Evolutionary conservation across 129 eudicot species (phyloP).

Genomic region (Flaveria brownii): DNA sequence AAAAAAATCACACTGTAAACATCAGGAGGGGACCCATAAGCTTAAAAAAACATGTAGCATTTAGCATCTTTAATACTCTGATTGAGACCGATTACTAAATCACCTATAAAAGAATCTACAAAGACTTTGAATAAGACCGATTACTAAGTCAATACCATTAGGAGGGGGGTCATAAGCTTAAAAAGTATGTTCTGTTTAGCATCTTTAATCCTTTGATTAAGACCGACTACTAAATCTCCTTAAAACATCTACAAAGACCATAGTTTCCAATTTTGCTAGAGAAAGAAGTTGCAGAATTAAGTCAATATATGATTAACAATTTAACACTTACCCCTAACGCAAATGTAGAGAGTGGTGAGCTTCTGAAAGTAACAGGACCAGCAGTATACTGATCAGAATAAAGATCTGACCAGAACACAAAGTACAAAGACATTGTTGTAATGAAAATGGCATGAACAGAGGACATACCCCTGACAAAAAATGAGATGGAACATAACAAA

Average conservation of each 20-base stretch:
- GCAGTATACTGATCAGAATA: conserved; percentile 50
- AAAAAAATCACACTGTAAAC: conserved; percentile 29
- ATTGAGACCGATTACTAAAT: neutral
- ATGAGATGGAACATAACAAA: neutral
- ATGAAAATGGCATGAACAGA: conserved; percentile 82
- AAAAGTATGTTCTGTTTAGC: conserved; percentile 1
- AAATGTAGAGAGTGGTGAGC: conserved; percentile 70
- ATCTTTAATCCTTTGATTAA: neutral
- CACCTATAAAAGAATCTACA: neutral
- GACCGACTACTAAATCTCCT: neutral
- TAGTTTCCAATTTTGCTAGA: conserved; percentile 8
- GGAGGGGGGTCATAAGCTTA: neutral
- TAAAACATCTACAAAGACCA: neutral
- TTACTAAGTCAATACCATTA: neutral
- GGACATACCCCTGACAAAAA: conserved; percentile 76
- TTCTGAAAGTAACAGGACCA: conserved; percentile 62
- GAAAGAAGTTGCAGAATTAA: conserved; percentile 6
- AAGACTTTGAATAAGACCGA: neutral
- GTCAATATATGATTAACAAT: neutral
- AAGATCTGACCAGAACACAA: conserved; percentile 86
- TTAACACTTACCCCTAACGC: conserved; percentile 75
- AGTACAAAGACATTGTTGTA: conserved; percentile 68
- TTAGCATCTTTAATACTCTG: neutral
- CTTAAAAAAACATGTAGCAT: conserved; percentile 3
- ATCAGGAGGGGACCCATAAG: conserved; percentile 7